These are phyloP conservation scores for Ogataea pilisensis DNA, from an alignment of 805 yeast species.

Conservation along the genomic window DNA sequence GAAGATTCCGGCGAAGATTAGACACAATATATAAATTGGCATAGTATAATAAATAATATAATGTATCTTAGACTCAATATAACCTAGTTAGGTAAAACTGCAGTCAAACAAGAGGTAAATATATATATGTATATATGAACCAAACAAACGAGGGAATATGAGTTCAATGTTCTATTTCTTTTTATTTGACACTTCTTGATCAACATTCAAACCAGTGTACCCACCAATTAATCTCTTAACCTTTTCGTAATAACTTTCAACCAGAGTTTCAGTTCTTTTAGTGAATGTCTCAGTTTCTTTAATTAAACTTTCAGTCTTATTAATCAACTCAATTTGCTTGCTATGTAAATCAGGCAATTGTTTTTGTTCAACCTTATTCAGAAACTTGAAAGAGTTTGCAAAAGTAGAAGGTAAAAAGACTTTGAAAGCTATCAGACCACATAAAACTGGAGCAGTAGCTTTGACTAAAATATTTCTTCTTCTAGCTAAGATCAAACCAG, in stretches of 20 bases:
- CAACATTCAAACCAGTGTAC: constrained; percentile 66
- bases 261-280: constrained; percentile 34
- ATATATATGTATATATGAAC: too few species aligned
- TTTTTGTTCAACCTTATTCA: constrained; percentile 57
- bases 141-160: not conserved
- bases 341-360: constrained; percentile 60
- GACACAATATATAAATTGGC: too few species aligned
- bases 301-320: constrained; percentile 42
- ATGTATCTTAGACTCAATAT: too few species aligned
- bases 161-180: constrained; percentile 18
- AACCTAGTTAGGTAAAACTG: too few species aligned
- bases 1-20: constrained; percentile 8
- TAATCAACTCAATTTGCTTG: constrained; percentile 49
- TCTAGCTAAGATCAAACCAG: constrained; percentile 73
- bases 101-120: too few species aligned
- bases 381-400: constrained; percentile 50
- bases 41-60: too few species aligned
- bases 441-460: constrained; percentile 50
- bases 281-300: constrained; percentile 40
- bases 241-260: constrained; percentile 30
- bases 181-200: constrained; percentile 55
- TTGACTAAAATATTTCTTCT: constrained; percentile 55
- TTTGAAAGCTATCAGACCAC: constrained; percentile 63
- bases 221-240: constrained; percentile 45
- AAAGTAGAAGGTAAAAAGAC: constrained; percentile 73